Percentiles rank a stretch among this genome's conserved stretches.
These are phyloP conservation scores for Yarrowia deformans DNA, from an alignment of 805 yeast genomes.

Conservation along the genomic window DNA sequence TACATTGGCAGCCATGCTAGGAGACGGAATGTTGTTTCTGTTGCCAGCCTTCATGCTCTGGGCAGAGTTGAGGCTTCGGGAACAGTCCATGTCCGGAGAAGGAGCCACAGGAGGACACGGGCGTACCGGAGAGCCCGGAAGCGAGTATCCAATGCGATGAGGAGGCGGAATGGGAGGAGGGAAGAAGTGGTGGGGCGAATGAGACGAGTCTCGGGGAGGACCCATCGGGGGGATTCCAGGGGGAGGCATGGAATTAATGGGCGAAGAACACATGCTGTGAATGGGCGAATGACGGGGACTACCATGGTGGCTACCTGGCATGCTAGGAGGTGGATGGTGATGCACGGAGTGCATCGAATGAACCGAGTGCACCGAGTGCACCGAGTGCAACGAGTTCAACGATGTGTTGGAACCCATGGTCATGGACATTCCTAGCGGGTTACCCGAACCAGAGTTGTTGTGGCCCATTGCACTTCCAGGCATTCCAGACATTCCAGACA, in stretches of 20 bases:
- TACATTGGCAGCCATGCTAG: constrained; percentile 4
- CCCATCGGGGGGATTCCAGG: constrained; percentile 12
- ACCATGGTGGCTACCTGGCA: constrained; percentile 21
- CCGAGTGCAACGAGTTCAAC: constrained; percentile 10
- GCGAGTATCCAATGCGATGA: constrained; percentile 17
- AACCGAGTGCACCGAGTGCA: neutral
- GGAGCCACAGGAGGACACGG: constrained; percentile 9
- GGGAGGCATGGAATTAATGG: constrained; percentile 9
- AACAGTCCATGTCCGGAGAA: constrained; percentile 25
- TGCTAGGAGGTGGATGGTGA: constrained; percentile 2
- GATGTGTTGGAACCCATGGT: constrained; percentile 31
- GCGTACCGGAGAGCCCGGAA: constrained; percentile 22
- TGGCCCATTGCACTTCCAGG: neutral
- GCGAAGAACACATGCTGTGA: constrained; percentile 8
- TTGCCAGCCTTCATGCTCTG: constrained; percentile 6
- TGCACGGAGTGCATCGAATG: neutral
- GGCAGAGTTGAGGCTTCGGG: constrained; percentile 21
- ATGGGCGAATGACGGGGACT: constrained; percentile 4
- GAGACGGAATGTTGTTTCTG: constrained; percentile 15
- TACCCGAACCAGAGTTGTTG: neutral
- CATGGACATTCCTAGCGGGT: constrained; percentile 19
- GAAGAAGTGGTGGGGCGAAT: constrained; percentile 22
- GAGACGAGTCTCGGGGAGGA: constrained; percentile 7
- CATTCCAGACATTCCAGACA: neutral
- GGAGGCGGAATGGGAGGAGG: constrained; percentile 21